Percentiles rank a stretch among this genome's conserved stretches.
These are phyloP conservation scores for Aschersonia sp. DNA, from an alignment of 2,329 filamentous ascomycete species.

Conservation along the genomic window DNA sequence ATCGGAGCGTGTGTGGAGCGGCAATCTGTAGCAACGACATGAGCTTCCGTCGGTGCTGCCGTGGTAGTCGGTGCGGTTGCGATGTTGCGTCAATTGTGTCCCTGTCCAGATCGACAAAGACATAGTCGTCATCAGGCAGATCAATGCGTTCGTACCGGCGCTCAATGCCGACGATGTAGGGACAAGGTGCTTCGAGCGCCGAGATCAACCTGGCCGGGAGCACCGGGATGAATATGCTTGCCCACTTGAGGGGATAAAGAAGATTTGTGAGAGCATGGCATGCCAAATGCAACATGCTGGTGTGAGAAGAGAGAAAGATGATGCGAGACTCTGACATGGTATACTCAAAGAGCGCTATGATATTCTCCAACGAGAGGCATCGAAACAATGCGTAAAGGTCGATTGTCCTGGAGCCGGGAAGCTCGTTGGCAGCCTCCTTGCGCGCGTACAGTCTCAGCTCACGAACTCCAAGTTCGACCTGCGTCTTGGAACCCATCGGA, in stretches of 20 bases:
- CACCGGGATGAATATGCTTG: constrained; percentile 86
- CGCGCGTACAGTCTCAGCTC: constrained; percentile 86
- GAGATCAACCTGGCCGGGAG: constrained; percentile 78
- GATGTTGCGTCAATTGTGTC: constrained; percentile 78
- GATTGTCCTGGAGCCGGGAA: constrained; percentile 79
- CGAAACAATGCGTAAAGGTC: constrained; percentile 91
- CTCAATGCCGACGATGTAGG: constrained; percentile 94
- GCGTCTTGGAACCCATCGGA: constrained; percentile 84
- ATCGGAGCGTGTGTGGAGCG: constrained; percentile 78
- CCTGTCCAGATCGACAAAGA: constrained; percentile 84
- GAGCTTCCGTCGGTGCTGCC: constrained; percentile 82
- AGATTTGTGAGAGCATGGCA: constrained; percentile 76
- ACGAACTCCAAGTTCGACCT: constrained; percentile 81
- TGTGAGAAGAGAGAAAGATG: constrained; percentile 90
- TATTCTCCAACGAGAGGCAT: constrained; percentile 78
- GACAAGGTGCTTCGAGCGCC: constrained; percentile 85
- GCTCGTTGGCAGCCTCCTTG: constrained; percentile 84
- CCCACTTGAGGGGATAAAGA: constrained; percentile 84
- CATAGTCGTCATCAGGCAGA: constrained; percentile 88
- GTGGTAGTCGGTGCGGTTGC: constrained; percentile 64
- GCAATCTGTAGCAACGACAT: constrained; percentile 77
- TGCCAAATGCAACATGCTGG: constrained; percentile 88
- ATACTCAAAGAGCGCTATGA: constrained; percentile 86
- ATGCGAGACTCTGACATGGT: constrained; percentile 87
- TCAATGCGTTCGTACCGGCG: constrained; percentile 75